phyloP scores from a whole-genome alignment of 2,329 filamentous ascomycete genomes.

The Beauveria pseudobassiana region DNA sequence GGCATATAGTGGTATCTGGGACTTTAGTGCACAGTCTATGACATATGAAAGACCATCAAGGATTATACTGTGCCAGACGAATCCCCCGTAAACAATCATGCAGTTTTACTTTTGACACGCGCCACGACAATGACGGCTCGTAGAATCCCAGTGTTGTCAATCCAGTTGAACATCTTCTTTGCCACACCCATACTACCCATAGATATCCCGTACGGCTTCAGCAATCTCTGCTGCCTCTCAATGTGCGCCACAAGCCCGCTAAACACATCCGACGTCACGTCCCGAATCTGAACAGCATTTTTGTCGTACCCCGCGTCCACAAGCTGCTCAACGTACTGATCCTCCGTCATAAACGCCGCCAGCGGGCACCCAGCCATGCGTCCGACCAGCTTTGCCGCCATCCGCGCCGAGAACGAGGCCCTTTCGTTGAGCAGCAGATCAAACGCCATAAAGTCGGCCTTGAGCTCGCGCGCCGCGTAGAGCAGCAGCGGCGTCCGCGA shows the following conservation, averaged over 20 bases:
- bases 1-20: no score
- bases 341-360: conserved; percentile 38
- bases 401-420: conserved; percentile 20
- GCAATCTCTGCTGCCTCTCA: conserved; percentile 23
- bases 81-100: background rate
- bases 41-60: no score
- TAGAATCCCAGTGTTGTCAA: conserved; percentile 26
- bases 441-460: conserved; percentile 47
- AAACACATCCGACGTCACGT: conserved; percentile 48
- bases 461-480: conserved; percentile 30
- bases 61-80: no score
- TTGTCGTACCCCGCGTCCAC: conserved; percentile 39
- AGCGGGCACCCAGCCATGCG: conserved; percentile 40
- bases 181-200: conserved; percentile 30
- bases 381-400: conserved; percentile 35
- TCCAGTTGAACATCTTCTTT: conserved; percentile 31
- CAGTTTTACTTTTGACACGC: conserved; percentile 2
- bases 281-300: conserved; percentile 34
- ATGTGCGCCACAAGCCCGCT: conserved; percentile 39
- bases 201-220: conserved; percentile 29
- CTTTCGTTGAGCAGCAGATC: conserved; percentile 38
- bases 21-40: background rate
- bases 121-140: conserved; percentile 30
- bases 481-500: conserved; percentile 40
- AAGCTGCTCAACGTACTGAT: conserved; percentile 38